Conservation (phyloP, 441 rosid species). For the Aquilaria agallochum region DNA sequence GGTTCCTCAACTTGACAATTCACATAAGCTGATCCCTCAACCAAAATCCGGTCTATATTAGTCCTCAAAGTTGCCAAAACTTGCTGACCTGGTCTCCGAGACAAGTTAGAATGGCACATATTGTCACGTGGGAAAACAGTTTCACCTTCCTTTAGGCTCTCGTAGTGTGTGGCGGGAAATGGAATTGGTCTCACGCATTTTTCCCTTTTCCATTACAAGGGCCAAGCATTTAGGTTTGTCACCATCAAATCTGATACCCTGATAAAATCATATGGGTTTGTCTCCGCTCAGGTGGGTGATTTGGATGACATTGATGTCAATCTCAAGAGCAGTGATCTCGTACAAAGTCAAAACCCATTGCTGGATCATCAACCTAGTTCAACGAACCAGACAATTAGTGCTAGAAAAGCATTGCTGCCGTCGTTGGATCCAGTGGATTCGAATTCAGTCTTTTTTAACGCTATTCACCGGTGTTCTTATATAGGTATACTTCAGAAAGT, state of each 20-base stretch:
- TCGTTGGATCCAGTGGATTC: constrained; percentile 45
- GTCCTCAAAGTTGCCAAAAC: too few species aligned
- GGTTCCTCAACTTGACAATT: too few species aligned
- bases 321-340: constrained; percentile 82
- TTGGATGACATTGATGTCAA: constrained; percentile 59
- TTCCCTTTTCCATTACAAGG: constrained; percentile 7
- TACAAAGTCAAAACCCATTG: constrained; percentile 35
- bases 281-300: constrained; percentile 65
- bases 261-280: constrained; percentile 89
- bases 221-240: constrained; percentile 48
- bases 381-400: constrained; percentile 66
- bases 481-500: constrained; percentile 66
- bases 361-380: constrained; percentile 63
- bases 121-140: too few species aligned
- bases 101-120: too few species aligned
- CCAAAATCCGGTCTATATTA: too few species aligned
- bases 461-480: constrained; percentile 60
- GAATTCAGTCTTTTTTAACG: constrained; percentile 41
- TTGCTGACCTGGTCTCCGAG: too few species aligned
- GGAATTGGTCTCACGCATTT: too few species aligned
- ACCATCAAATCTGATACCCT: constrained; percentile 92
- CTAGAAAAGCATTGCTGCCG: constrained; percentile 55
- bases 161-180: too few species aligned
- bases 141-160: too few species aligned
- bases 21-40: too few species aligned